Evolutionary conservation across 2,329 filamentous ascomycete species (phyloP).

Genomic region (Trichophyton rubrum): DNA sequence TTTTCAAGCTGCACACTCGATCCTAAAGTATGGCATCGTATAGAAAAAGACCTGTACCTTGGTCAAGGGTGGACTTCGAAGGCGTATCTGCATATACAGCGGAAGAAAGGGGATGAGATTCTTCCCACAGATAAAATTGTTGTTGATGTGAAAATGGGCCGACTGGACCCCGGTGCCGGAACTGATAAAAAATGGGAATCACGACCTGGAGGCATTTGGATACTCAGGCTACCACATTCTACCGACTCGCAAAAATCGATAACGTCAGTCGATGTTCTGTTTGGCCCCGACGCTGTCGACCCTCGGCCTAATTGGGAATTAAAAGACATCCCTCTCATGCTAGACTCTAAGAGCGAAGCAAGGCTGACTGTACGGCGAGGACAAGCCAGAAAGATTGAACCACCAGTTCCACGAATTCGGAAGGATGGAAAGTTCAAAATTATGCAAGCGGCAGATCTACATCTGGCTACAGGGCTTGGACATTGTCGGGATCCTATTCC

Average conservation of each 20-base stretch:
- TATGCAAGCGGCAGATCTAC: constrained; percentile 87
- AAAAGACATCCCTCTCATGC: constrained; percentile 57
- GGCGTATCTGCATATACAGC: constrained; percentile 69
- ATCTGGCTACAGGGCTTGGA: constrained; percentile 81
- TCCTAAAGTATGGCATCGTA: constrained; percentile 59
- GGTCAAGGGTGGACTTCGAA: constrained; percentile 59
- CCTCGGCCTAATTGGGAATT: constrained; percentile 76
- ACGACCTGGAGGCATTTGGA: constrained; percentile 65
- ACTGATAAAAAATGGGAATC: constrained; percentile 60
- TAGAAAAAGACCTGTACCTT: constrained; percentile 84
- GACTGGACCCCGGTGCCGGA: constrained; percentile 52
- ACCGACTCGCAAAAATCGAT: constrained; percentile 63
- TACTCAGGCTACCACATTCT: constrained; percentile 61
- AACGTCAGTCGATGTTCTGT: constrained; percentile 74
- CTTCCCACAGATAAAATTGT: constrained; percentile 62
- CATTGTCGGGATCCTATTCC: constrained; percentile 77
- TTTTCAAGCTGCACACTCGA: constrained; percentile 69
- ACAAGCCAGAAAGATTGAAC: constrained; percentile 48
- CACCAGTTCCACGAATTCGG: constrained; percentile 61
- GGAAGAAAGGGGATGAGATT: constrained; percentile 78
- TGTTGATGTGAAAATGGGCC: constrained; percentile 62
- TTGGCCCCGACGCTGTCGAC: constrained; percentile 83
- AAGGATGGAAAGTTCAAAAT: constrained; percentile 96
- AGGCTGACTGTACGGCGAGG: constrained; percentile 71
- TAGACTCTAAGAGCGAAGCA: constrained; percentile 52